These are phyloP conservation scores for Phascolomyces articulosus DNA, from an alignment of 371 early-diverging fungal genomes.

Conservation along the genomic window DNA sequence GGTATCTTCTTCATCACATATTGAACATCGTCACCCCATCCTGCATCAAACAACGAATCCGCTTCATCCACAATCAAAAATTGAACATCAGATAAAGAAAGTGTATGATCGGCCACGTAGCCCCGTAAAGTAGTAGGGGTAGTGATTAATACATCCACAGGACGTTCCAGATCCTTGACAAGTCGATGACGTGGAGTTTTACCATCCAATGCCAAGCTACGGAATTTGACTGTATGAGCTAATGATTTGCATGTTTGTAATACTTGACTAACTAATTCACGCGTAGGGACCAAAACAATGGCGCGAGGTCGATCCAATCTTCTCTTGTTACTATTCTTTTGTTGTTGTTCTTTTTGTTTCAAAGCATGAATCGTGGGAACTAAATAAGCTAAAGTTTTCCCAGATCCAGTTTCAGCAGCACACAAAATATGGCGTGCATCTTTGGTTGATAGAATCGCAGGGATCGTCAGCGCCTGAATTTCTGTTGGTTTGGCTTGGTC, in stretches of 20 bases:
- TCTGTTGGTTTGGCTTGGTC: conserved; percentile 70
- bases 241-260: conserved; percentile 64
- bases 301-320: conserved; percentile 72
- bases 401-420: conserved; percentile 97
- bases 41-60: conserved; percentile 88
- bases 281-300: conserved; percentile 87
- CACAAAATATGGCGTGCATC: conserved; percentile 62
- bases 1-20: conserved; percentile 21
- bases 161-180: conserved; percentile 41
- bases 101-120: conserved; percentile 39
- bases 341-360: conserved; percentile 70
- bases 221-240: conserved; percentile 72
- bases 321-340: conserved; percentile 60
- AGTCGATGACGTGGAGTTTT: conserved; percentile 42
- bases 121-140: conserved; percentile 72
- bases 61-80: conserved; percentile 92
- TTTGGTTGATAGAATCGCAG: conserved; percentile 61
- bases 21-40: conserved; percentile 72
- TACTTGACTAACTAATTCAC: conserved; percentile 88
- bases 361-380: conserved; percentile 81
- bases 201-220: conserved; percentile 65
- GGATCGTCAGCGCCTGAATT: conserved; percentile 92
- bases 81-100: conserved; percentile 62
- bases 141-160: conserved; percentile 82
- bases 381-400: conserved; percentile 98